Percentiles rank a stretch among this genome's conserved stretches.
These are phyloP conservation scores for Fusarium sacchari DNA, from an alignment of 2,329 filamentous ascomycete species.

Conservation along the genomic window DNA sequence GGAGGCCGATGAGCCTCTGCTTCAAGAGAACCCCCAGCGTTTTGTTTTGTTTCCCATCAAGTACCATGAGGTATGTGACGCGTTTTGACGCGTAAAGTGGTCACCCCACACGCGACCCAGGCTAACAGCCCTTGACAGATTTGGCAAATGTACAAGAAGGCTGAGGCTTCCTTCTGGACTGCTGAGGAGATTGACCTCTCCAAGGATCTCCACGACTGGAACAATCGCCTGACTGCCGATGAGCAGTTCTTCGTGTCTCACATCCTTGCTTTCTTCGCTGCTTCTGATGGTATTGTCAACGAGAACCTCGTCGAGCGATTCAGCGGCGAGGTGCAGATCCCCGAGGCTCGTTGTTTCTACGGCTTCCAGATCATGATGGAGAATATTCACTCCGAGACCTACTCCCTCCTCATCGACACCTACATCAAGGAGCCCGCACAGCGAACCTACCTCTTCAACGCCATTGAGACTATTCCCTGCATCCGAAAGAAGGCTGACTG, in stretches of 20 bases:
- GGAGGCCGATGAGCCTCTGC: conserved; percentile 86
- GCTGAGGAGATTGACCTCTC: conserved; percentile 99
- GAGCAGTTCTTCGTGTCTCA: conserved; percentile 99
- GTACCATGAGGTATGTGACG: conserved; percentile 91
- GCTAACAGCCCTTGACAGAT: conserved; percentile 71
- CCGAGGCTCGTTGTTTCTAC: conserved; percentile 99
- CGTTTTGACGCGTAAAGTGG: conserved; percentile 76
- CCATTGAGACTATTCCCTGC: conserved; percentile 98
- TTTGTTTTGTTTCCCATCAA: conserved; percentile 99
- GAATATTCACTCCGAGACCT: conserved; percentile 99
- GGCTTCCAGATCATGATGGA: conserved; percentile 99
- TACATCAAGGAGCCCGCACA: conserved; percentile 99
- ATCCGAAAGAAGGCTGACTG: conserved; percentile 99
- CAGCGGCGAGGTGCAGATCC: conserved; percentile 95
- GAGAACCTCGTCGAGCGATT: conserved; percentile 99
- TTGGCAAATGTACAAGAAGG: conserved; percentile 99
- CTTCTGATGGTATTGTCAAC: conserved; percentile 98
- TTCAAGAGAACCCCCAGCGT: conserved; percentile 94
- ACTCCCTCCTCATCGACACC: conserved; percentile 98
- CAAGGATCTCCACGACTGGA: conserved; percentile 99
- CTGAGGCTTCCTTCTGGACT: conserved; percentile 99
- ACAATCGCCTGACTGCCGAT: conserved; percentile 95
- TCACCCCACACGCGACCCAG: conserved; percentile 34
- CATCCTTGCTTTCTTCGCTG: conserved; percentile 98
- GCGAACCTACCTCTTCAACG: conserved; percentile 94